Base-by-base conservation (phyloP, 345 rosid genomes). In the Brassica juncea region DNA sequence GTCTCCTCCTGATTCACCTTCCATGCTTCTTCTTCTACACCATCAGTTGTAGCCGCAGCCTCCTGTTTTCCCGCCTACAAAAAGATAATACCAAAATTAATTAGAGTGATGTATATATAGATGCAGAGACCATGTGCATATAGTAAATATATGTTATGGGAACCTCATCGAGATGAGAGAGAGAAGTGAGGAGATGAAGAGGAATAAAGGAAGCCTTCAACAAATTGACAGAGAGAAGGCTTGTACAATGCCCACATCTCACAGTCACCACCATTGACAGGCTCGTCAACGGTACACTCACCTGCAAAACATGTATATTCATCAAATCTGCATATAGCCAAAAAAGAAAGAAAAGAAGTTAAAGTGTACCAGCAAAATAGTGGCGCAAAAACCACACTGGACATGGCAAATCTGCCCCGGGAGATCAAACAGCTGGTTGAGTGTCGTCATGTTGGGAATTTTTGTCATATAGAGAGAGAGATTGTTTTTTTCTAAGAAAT, bases 361-460 rank as follows among this genome's bases (percentile, higher is more conserved):
- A 11, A 23, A 15, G 16, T 66, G 4, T 86, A 95, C 99, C 87
- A 93, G 90, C 72, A 95, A 86, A 81, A 93, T 88, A 80, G 99
- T 95, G 81, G 88, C 86, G 86, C 98, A 91, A 81, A 88, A 93
- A 57, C 98, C 96, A 80, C 98, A 95, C 78, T 93, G 94, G n/a
- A 95, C 97, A 76, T 93, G 91, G 85, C 94, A 95, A 81, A 95
- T 89, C 88, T 95, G 94, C 63, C 94, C 96, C 14, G 98, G 91
- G 61, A 87, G 89, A 86, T 91, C 94, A 79, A 91, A 85, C 71
- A 87, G 84, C 70, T 86, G 88, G 79, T 81, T 88, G 69, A 90
- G 68, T 71, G 88, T 83, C 55, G 92, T 86, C 96, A 95, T 86
- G 79, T 52, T 76, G 39, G 62, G 75, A 37, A 74, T 68, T 58